Base-by-base conservation (phyloP, 2,329 filamentous ascomycete genomes). In the Juglanconis sp. region DNA sequence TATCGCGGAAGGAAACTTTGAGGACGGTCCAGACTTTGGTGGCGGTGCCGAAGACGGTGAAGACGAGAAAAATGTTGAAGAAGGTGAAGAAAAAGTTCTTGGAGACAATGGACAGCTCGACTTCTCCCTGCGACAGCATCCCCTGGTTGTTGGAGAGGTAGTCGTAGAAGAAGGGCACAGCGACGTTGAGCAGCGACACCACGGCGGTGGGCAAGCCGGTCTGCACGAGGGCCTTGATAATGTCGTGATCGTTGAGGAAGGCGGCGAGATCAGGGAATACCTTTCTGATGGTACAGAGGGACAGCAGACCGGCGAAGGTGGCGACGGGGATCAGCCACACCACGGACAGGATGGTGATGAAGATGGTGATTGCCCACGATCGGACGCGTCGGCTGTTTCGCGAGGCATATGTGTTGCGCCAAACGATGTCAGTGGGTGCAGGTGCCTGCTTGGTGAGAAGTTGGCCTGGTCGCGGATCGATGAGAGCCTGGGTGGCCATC, bases 71-170 rank as follows among this genome's bases (percentile, higher is more conserved):
- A 60, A 98, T 91, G 76, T 99, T 99, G 84, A 99, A 98, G 75
- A 99, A 99, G 9, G 90, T 93, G 72, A 99, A 99, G 81, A 98
- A 96, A 77, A 98, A 99, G 74, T 98, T 99, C 78, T 99, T 99
- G 57, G 92, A 96, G 65, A 99, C 94, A 49, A 96, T 82, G 0
- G 95, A 98, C 6, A 99, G 81, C 73, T 98, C 95, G 30, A 99
- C 88, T 64, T 99, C 95, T 49, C 92, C 92, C 67, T 92, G 91
- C 0, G 95, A 98, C 55, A 96, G 91, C 87, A 96, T 96, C 53
- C 95, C 95, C 77, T 99, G 95, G 56, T 86, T 83, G 71, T 93
- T 93, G 3, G 94, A 92, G 10, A 99, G 83, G 79, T 88, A 97
- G 68, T 96, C 92, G 76, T 99, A 99, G 0, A 99, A 79, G 71